phyloP scores from a whole-genome alignment of 352 stramenopile species.

The Pythium aphanidermatum region DNA sequence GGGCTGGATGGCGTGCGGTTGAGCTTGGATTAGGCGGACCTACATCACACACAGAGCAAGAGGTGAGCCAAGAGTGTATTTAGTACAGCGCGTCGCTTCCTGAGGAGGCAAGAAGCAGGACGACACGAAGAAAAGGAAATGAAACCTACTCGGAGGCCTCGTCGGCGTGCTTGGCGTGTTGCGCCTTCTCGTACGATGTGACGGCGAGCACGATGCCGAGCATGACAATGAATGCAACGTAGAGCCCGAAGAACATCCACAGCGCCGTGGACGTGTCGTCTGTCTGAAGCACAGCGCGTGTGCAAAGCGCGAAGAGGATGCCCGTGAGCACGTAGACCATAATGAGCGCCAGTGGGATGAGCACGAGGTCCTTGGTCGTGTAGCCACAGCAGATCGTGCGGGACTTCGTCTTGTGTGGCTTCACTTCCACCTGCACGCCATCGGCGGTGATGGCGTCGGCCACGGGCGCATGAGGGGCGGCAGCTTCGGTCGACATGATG shows the following conservation, averaged over 20 bases:
- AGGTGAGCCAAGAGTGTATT: conserved; percentile 10
- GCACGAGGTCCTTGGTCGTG: conserved; percentile 59
- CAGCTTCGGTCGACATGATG: conserved; percentile 4
- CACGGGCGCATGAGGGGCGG: background rate
- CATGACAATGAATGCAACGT: conserved; percentile 52
- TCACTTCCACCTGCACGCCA: conserved; percentile 50
- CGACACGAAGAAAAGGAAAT: background rate
- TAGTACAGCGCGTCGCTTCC: conserved; percentile 1
- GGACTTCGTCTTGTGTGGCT: conserved; percentile 49
- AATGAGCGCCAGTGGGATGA: conserved; percentile 61
- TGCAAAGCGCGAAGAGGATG: conserved; percentile 67
- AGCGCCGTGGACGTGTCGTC: conserved; percentile 70
- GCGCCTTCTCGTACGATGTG: conserved; percentile 57
- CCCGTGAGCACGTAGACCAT: conserved; percentile 56
- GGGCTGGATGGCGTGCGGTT: no score
- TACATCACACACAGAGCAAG: background rate
- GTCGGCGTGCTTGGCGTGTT: conserved; percentile 37
- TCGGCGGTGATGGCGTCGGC: conserved; percentile 6
- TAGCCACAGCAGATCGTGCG: conserved; percentile 63
- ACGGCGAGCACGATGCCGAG: conserved; percentile 56
- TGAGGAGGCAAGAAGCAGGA: background rate
- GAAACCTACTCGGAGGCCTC: conserved; percentile 27
- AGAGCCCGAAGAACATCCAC: conserved; percentile 78
- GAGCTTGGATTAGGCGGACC: no score
- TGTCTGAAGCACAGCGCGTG: conserved; percentile 63